Evolutionary conservation across 2,329 filamentous ascomycete species (phyloP).

Genomic region (Sarocladium oryzae): DNA sequence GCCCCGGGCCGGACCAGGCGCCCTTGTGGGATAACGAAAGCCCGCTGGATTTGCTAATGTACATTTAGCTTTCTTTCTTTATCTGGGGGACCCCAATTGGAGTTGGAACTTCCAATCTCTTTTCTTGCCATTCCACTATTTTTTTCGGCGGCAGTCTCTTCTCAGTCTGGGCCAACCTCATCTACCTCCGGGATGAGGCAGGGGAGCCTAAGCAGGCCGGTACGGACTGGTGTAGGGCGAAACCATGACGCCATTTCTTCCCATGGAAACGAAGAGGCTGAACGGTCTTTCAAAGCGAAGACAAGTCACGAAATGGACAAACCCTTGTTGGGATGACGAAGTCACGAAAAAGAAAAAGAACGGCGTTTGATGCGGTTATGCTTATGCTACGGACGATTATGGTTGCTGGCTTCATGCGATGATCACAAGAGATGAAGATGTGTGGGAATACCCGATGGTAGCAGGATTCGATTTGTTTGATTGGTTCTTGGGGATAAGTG

Average conservation of each 20-base stretch:
- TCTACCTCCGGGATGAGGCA: too few relatives aligned
- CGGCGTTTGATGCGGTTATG: constrained; percentile 1
- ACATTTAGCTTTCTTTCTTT: constrained; percentile 5
- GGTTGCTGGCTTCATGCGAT: neutral
- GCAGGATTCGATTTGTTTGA: neutral
- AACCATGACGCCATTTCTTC: neutral
- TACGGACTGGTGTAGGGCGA: neutral
- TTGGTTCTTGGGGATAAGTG: neutral
- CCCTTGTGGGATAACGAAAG: neutral
- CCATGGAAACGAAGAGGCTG: neutral
- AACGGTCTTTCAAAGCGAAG: neutral
- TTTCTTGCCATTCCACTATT: neutral
- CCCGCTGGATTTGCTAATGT: constrained; percentile 3
- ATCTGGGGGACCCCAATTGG: neutral
- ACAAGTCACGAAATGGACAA: neutral
- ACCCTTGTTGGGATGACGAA: neutral
- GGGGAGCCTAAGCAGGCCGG: too few relatives aligned
- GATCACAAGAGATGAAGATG: neutral
- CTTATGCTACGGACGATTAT: constrained; percentile 3
- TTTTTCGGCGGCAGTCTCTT: too few relatives aligned
- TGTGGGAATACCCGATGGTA: neutral
- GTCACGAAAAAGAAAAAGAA: constrained; percentile 1
- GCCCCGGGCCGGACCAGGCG: neutral
- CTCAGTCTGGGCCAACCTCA: too few relatives aligned
- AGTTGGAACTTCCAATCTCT: neutral